Conservation (phyloP, 1,139 yeast genomes). For the Sugiyamaella sp. region DNA sequence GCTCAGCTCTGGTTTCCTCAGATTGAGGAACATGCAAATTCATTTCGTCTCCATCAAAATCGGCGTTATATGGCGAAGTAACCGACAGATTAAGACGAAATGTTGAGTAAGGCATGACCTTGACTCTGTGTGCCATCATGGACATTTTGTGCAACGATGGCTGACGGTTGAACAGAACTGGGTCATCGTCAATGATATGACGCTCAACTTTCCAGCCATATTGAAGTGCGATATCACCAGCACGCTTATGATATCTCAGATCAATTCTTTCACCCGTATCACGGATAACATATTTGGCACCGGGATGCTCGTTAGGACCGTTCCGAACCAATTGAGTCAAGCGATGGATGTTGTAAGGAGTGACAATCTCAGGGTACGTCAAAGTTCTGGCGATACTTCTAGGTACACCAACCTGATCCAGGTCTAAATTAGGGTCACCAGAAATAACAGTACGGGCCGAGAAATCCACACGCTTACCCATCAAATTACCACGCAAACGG, state of each 20-base stretch:
- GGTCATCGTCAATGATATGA: slow-evolving; percentile 96
- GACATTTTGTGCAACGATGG: slow-evolving; percentile 99
- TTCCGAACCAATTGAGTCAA: slow-evolving; percentile 91
- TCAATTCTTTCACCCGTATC: slow-evolving; percentile 99
- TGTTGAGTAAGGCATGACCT: slow-evolving; percentile 98
- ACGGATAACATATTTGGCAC: slow-evolving; percentile 97
- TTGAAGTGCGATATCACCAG: slow-evolving; percentile 96
- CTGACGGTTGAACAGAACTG: slow-evolving; percentile 97
- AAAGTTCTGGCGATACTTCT: slow-evolving; percentile 93
- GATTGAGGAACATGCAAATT: slow-evolving; percentile 99
- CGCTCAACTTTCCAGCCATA: slow-evolving; percentile 99
- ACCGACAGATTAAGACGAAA: slow-evolving; percentile 95
- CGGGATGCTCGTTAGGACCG: slow-evolving; percentile 99
- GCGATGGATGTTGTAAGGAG: slow-evolving; percentile 94
- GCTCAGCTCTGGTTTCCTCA: slow-evolving; percentile 96
- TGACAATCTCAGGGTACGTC: slow-evolving; percentile 95
- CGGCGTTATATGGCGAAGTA: slow-evolving; percentile 98
- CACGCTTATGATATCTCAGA: slow-evolving; percentile 93
- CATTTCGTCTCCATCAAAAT: slow-evolving; percentile 99
- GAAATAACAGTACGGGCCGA: slow-evolving; percentile 99
- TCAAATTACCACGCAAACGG: slow-evolving; percentile 94
- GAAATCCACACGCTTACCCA: slow-evolving; percentile 99
- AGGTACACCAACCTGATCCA: slow-evolving; percentile 99
- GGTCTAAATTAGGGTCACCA: slow-evolving; percentile 96
- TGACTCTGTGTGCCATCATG: slow-evolving; percentile 99